Evolutionary conservation across 1,284 basidiomycete species (phyloP).

Genomic region (Trametes hirsuta): DNA sequence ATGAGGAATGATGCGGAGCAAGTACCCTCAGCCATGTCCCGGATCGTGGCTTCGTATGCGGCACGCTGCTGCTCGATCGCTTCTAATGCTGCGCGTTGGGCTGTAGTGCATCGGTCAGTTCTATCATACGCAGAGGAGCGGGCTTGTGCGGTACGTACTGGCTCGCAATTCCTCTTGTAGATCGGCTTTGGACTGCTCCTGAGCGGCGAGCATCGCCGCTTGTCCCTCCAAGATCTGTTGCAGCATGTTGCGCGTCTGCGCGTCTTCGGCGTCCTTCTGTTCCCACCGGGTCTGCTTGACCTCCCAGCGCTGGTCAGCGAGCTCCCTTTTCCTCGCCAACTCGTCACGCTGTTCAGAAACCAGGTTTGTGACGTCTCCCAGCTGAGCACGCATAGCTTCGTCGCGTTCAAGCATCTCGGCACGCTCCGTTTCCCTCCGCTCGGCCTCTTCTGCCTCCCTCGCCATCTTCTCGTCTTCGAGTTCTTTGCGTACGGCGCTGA

Average conservation of each 20-base stretch:
- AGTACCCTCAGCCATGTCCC: slow-evolving; percentile 27
- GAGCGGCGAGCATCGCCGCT: slow-evolving; percentile 52
- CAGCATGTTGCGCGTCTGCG: slow-evolving; percentile 61
- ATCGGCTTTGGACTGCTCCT: slow-evolving; percentile 50
- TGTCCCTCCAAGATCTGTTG: slow-evolving; percentile 55
- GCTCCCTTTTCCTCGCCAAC: slow-evolving; percentile 55
- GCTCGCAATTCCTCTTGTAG: slow-evolving; percentile 20
- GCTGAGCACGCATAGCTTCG: slow-evolving; percentile 58
- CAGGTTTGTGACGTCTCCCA: slow-evolving; percentile 68
- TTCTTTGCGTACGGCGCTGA: slow-evolving; percentile 58
- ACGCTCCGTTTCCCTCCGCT: slow-evolving; percentile 60
- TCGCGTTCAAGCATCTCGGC: slow-evolving; percentile 60
- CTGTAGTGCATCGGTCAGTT: not conserved
- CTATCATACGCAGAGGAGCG: not conserved
- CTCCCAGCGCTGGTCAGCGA: slow-evolving; percentile 59
- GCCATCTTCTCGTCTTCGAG: slow-evolving; percentile 58
- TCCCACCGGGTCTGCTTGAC: slow-evolving; percentile 58
- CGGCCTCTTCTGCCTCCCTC: slow-evolving; percentile 59
- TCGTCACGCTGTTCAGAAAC: slow-evolving; percentile 65
- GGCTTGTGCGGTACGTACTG: slow-evolving; percentile 1
- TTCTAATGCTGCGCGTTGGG: slow-evolving; percentile 21
- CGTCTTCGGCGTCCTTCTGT: slow-evolving; percentile 55
- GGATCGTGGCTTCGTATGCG: slow-evolving; percentile 22
- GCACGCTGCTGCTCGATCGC: slow-evolving; percentile 21
- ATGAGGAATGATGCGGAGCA: slow-evolving; percentile 2